Evolutionary conservation across 192 early-diverging fungal species (phyloP).

Genomic region (Pilaira anomala): DNA sequence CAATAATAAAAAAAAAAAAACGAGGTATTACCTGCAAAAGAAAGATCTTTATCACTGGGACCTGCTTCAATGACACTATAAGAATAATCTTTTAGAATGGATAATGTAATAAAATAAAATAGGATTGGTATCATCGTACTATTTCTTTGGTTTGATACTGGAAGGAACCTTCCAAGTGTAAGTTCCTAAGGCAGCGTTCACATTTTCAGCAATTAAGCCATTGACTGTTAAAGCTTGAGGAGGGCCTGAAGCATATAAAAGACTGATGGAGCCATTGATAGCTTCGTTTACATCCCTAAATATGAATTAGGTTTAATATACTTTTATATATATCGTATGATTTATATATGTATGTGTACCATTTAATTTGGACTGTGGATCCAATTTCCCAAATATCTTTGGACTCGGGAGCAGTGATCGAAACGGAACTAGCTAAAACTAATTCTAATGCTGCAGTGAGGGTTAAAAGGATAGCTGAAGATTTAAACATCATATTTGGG

Average conservation of each 20-base stretch:
- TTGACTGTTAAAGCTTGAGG: neutral
- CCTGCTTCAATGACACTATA: slow-evolving; percentile 17
- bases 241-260: slow-evolving; percentile 9
- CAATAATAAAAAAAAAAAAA: slow-evolving; percentile 16
- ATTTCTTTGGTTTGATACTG: slow-evolving; percentile 9
- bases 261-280: neutral
- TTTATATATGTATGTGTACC: too few relatives aligned
- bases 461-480: neutral
- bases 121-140: slow-evolving; percentile 15
- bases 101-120: neutral
- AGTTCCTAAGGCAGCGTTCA: neutral
- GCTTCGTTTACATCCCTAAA: slow-evolving; percentile 5
- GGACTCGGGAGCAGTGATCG: slow-evolving; percentile 1
- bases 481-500: slow-evolving; percentile 1
- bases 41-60: slow-evolving; percentile 6
- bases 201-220: slow-evolving; percentile 10
- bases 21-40: slow-evolving; percentile 14
- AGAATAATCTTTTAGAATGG: neutral
- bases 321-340: neutral
- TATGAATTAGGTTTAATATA: slow-evolving; percentile 7
- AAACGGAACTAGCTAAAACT: slow-evolving; percentile 5
- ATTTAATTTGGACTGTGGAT: slow-evolving; percentile 16
- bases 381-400: slow-evolving; percentile 9
- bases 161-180: slow-evolving; percentile 9
- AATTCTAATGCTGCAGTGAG: slow-evolving; percentile 3